Evolutionary conservation across 179 eudicot genomes (phyloP).

Genomic region (Actinidia chinensis): DNA sequence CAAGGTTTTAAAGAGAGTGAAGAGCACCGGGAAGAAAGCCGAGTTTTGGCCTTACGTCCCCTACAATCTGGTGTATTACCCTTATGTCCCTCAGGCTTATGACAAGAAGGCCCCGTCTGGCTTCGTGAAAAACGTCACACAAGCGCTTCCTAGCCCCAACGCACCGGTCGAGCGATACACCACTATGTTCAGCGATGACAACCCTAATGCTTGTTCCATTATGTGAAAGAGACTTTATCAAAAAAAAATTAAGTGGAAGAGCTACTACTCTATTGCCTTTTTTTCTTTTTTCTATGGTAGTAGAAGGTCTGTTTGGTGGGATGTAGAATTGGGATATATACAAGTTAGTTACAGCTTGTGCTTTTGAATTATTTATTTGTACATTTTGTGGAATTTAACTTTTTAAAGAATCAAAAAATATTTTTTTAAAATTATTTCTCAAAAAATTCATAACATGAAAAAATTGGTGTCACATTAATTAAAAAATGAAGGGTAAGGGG

Average conservation of each 20-base stretch:
- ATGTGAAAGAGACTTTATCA: slow-evolving; percentile 32
- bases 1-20: slow-evolving; percentile 46
- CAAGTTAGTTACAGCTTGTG: neutral
- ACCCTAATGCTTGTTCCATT: slow-evolving; percentile 51
- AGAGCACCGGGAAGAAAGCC: slow-evolving; percentile 53
- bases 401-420: no score
- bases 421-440: no score
- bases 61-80: slow-evolving; percentile 52
- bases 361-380: neutral
- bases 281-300: neutral
- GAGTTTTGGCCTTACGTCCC: slow-evolving; percentile 66
- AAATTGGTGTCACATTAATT: no score
- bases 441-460: no score
- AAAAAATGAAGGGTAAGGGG: no score
- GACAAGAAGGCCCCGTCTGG: slow-evolving; percentile 62
- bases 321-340: neutral
- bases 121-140: slow-evolving; percentile 43
- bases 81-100: slow-evolving; percentile 45
- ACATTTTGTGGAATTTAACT: no score
- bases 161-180: slow-evolving; percentile 35
- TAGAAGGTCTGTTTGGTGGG: neutral
- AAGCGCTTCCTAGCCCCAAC: slow-evolving; percentile 36
- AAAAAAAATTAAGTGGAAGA: neutral
- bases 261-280: neutral
- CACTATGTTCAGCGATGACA: slow-evolving; percentile 51